These are phyloP conservation scores for Metschnikowia cubensis DNA, from an alignment of 805 yeast genomes.

Conservation along the genomic window DNA sequence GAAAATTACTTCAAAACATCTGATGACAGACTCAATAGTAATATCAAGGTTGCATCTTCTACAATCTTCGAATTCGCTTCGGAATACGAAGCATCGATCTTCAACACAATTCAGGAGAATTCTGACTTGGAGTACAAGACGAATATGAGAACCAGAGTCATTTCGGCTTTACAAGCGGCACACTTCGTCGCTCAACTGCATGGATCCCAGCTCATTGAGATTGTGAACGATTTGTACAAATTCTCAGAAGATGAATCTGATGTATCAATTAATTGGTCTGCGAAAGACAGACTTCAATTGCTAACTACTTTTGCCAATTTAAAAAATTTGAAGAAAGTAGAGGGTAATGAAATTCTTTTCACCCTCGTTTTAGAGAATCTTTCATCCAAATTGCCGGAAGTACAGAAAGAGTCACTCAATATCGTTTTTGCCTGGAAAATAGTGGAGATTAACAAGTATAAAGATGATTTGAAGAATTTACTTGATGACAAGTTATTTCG, in stretches of 20 bases:
- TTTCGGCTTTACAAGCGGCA: constrained; percentile 53
- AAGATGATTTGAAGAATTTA: constrained; percentile 67
- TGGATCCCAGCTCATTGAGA: constrained; percentile 53
- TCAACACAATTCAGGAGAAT: neutral
- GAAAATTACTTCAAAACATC: constrained; percentile 39
- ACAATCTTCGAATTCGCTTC: constrained; percentile 17
- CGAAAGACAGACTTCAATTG: constrained; percentile 53
- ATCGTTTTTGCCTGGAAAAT: constrained; percentile 64
- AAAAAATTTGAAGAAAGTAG: constrained; percentile 54
- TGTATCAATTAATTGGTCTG: constrained; percentile 34
- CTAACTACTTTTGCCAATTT: constrained; percentile 63
- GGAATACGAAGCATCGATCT: constrained; percentile 23
- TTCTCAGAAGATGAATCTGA: constrained; percentile 25
- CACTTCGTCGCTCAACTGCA: constrained; percentile 69
- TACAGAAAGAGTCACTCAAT: constrained; percentile 70
- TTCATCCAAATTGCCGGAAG: constrained; percentile 54
- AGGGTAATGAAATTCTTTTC: constrained; percentile 50
- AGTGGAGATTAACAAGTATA: constrained; percentile 58
- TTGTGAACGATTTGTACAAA: constrained; percentile 29
- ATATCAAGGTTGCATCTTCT: constrained; percentile 26
- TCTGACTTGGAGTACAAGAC: constrained; percentile 29
- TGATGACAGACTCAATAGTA: constrained; percentile 43
- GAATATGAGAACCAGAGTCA: constrained; percentile 50
- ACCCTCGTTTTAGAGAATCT: constrained; percentile 51
- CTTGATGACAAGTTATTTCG: constrained; percentile 80